These are phyloP conservation scores for Coemansia sp. DNA, from an alignment of 192 early-diverging fungal species.

Conservation along the genomic window DNA sequence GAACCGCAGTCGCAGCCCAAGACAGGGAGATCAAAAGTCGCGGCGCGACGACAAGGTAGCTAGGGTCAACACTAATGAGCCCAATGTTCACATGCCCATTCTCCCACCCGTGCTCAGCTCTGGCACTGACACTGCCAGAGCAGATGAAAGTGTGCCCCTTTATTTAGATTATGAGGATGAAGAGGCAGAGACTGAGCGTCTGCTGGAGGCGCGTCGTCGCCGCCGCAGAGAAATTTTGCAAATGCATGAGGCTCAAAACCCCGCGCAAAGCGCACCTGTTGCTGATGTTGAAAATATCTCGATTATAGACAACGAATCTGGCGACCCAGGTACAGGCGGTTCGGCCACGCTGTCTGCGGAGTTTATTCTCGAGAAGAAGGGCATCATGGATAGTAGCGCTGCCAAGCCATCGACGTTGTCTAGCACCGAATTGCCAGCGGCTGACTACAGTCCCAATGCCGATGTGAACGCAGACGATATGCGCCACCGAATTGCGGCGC, in stretches of 20 bases:
- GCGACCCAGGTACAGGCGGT: neutral
- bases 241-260: conserved; percentile 62
- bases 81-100: neutral
- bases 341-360: neutral
- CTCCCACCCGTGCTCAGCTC: neutral
- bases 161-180: conserved; percentile 41
- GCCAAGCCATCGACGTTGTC: conserved; percentile 10
- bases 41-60: conserved; percentile 7
- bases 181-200: conserved; percentile 74
- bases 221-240: conserved; percentile 75
- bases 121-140: neutral
- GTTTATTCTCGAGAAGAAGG: conserved; percentile 41
- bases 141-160: neutral
- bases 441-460: conserved; percentile 80
- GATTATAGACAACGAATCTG: neutral
- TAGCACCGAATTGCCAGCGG: conserved; percentile 57
- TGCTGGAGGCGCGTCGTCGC: conserved; percentile 85
- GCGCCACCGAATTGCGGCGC: conserved; percentile 53
- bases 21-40: neutral
- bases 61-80: neutral
- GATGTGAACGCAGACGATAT: conserved; percentile 74
- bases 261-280: conserved; percentile 31
- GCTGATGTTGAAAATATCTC: conserved; percentile 13
- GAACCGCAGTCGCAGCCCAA: conserved; percentile 3
- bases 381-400: conserved; percentile 19